Evolutionary conservation across 2,329 filamentous ascomycete species (phyloP), one percentile per base, ranked within the genome.

Genomic region (Leptosphaerulina australis): DNA sequence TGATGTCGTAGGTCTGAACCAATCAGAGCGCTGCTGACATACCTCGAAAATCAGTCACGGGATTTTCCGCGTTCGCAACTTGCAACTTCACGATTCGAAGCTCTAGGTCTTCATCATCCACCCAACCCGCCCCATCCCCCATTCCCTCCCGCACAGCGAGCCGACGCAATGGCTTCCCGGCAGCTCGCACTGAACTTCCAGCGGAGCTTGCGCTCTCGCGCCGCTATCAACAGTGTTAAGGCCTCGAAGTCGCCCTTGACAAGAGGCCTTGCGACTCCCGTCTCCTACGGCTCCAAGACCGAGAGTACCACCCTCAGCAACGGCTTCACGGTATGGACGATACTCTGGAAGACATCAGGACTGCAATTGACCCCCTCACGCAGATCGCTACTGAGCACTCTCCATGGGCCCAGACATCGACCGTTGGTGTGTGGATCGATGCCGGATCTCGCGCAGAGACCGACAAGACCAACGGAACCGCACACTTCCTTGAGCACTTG

Each of bases 401-500:
- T 61, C 94, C 93, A 69, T 97, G 91, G 84, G 93, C 93, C 71
- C 92, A 97, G 83, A 97, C 94, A 57, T 96, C 92, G 70, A 97
- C 93, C 47, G 92, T 97, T 70, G 94, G 94, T 76, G 91, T 99
- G 64, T 99, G 94, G 92, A 99, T 99, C 77, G 95, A 99, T 80
- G 93, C 95, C 76, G 94, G 94, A 75, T 97, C 91, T 78, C 86
- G 94, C 78, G 91, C 94, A 76, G 94, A 99, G 84, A 99, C 94
- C 68, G 87, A 94, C 80, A 91, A 91, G 85, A 97, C 90, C 74
- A 99, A 97, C 82, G 94, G 94, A 79, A 99, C 94, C 69, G 94
- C 94, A 73, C 94, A 99, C 82, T 99, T 99, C 84, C 86, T 99
- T 70, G 94, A 99, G 84, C 94, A 99, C 82, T 85, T 99, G 77